A percentile compares a stretch with the other conserved stretches of the same genome.
These are phyloP conservation scores for Taphrina betulina DNA, from an alignment of 1,139 yeast species.

Conservation along the genomic window DNA sequence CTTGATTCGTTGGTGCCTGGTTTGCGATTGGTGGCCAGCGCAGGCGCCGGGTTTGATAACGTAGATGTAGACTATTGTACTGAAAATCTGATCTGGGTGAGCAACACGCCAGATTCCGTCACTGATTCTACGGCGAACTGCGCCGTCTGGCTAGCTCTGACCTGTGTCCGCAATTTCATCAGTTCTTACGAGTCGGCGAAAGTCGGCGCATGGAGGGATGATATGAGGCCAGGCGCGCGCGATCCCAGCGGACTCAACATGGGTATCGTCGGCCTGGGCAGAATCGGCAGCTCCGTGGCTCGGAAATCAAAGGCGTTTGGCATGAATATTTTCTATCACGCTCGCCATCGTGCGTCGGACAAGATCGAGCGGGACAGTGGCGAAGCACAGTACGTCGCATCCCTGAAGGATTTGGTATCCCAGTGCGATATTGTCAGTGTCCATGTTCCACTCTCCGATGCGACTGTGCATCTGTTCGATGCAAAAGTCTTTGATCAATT, in stretches of 20 bases:
- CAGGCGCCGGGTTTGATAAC: constrained; percentile 52
- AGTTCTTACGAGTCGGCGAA: neutral
- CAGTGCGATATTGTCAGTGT: constrained; percentile 60
- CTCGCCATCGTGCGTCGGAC: constrained; percentile 54
- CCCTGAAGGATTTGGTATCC: constrained; percentile 57
- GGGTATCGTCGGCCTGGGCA: constrained; percentile 79
- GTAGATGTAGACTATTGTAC: constrained; percentile 57
- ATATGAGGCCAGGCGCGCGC: neutral
- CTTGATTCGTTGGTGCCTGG: neutral
- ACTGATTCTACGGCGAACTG: constrained; percentile 85
- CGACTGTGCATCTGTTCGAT: constrained; percentile 61
- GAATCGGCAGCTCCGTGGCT: constrained; percentile 72
- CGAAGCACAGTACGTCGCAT: constrained; percentile 51
- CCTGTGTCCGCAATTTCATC: constrained; percentile 54
- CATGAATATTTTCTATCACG: constrained; percentile 63
- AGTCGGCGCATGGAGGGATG: neutral
- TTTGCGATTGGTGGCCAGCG: constrained; percentile 4
- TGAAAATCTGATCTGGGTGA: constrained; percentile 56
- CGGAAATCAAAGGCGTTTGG: constrained; percentile 66
- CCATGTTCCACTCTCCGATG: constrained; percentile 59
- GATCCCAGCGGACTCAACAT: constrained; percentile 1
- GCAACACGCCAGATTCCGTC: constrained; percentile 70
- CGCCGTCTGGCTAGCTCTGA: constrained; percentile 62
- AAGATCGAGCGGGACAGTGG: constrained; percentile 51
- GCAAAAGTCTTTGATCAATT: constrained; percentile 54